phyloP scores from a whole-genome alignment of 768 basidiomycete genomes.

The Stropharia rugosoannulata region DNA sequence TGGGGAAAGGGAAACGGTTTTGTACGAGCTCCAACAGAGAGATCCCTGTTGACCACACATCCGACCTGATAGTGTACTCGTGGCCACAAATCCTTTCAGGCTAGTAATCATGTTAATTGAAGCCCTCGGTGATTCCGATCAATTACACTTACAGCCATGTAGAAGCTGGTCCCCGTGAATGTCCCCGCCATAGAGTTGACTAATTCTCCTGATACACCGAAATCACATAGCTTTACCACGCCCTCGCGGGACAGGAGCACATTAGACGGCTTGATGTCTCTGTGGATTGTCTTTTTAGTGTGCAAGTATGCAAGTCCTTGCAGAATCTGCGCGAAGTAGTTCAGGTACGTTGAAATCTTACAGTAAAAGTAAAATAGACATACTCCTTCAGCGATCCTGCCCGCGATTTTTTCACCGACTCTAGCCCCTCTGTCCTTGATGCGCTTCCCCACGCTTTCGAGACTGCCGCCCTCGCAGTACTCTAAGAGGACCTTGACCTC shows the following conservation, averaged over 20 bases:
- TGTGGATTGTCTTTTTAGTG: slow-evolving; percentile 87
- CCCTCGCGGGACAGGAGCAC: slow-evolving; percentile 89
- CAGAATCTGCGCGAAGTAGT: slow-evolving; percentile 53
- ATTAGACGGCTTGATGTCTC: slow-evolving; percentile 95
- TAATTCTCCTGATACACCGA: slow-evolving; percentile 96
- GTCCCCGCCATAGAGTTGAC: slow-evolving; percentile 91
- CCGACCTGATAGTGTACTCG: slow-evolving; percentile 91
- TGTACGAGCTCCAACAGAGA: slow-evolving; percentile 91
- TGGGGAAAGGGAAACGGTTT: slow-evolving; percentile 94
- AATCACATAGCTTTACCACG: slow-evolving; percentile 90
- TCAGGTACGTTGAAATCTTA: slow-evolving; percentile 5
- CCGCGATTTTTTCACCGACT: slow-evolving; percentile 86
- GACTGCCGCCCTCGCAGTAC: slow-evolving; percentile 79
- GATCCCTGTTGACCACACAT: slow-evolving; percentile 98
- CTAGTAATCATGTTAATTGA: slow-evolving; percentile 34
- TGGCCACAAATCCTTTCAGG: slow-evolving; percentile 94
- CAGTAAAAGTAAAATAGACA: slow-evolving; percentile 29
- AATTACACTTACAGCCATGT: slow-evolving; percentile 87
- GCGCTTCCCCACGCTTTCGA: slow-evolving; percentile 86
- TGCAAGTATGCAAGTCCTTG: slow-evolving; percentile 95
- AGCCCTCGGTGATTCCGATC: not conserved
- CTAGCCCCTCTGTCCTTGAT: slow-evolving; percentile 77
- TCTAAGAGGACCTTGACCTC: slow-evolving; percentile 98
- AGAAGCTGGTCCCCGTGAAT: slow-evolving; percentile 96
- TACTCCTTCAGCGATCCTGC: slow-evolving; percentile 92